phyloP scores from a whole-genome alignment of 345 rosid genomes.

The Gossypium sturtianum region DNA sequence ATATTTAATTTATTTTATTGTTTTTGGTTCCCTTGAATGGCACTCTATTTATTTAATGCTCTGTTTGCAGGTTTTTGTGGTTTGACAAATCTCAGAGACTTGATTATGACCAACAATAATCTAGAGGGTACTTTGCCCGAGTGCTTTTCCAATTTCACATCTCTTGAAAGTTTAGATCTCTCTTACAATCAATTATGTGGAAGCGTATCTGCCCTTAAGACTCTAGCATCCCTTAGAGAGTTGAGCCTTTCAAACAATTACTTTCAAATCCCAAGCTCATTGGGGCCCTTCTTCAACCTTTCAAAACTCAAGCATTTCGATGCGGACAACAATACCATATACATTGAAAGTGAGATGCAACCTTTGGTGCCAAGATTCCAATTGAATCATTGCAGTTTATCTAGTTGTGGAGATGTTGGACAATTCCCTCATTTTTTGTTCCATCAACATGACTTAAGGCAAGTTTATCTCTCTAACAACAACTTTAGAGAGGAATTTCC shows the following conservation, averaged over 20 bases:
- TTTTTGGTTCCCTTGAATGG: neutral
- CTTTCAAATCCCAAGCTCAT: neutral
- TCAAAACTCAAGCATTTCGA: neutral
- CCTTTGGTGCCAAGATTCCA: neutral
- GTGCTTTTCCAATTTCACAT: neutral
- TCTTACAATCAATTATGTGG: neutral
- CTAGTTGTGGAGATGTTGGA: neutral
- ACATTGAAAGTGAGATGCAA: neutral
- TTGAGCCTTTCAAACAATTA: neutral
- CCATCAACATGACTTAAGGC: neutral
- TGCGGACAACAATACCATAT: neutral
- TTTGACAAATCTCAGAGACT: neutral
- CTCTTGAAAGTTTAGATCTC: neutral
- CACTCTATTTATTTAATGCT: neutral
- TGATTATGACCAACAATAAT: neutral
- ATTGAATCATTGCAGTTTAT: neutral
- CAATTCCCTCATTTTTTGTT: neutral
- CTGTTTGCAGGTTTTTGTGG: slow-evolving; percentile 2
- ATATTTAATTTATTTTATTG: too few relatives aligned
- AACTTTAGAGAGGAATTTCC: neutral
- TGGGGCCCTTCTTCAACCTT: neutral
- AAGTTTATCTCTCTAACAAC: neutral
- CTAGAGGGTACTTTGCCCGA: slow-evolving; percentile 5
- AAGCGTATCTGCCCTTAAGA: neutral
- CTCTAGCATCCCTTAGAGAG: neutral